Percentiles rank a stretch among this genome's conserved stretches.
Evolutionary conservation across 2,329 filamentous ascomycete genomes (phyloP).

Genomic region (Colletotrichum sublineola): DNA sequence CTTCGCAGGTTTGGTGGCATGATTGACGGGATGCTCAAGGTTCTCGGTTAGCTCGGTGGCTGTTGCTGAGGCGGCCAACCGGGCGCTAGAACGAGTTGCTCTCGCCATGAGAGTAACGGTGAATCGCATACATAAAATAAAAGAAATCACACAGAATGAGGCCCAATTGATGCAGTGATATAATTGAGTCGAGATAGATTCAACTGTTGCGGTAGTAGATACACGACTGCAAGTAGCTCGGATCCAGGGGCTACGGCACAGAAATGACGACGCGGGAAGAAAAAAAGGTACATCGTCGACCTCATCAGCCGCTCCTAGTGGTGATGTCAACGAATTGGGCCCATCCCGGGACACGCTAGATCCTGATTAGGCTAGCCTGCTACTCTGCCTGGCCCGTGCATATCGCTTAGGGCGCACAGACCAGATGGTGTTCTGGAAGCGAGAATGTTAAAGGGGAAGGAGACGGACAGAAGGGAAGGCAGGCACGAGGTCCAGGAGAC

Average conservation of each 20-base stretch:
- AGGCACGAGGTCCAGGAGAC: neutral
- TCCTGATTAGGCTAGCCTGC: neutral
- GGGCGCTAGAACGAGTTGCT: slow-evolving; percentile 41
- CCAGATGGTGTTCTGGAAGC: neutral
- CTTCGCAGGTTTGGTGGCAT: neutral
- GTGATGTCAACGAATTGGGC: slow-evolving; percentile 40
- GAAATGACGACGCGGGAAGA: slow-evolving; percentile 5
- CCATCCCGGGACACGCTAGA: neutral
- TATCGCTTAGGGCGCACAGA: neutral
- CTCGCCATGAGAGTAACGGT: slow-evolving; percentile 27
- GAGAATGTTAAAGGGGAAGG: neutral
- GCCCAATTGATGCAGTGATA: neutral
- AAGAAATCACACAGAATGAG: neutral
- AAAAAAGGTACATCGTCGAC: slow-evolving; percentile 22
- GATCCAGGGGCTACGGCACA: slow-evolving; percentile 10
- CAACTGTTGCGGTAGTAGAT: neutral
- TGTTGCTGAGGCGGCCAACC: slow-evolving; percentile 22
- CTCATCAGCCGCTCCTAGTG: slow-evolving; percentile 30
- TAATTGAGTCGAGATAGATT: neutral
- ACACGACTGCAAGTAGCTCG: neutral
- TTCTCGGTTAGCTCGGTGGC: neutral
- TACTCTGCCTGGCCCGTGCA: slow-evolving; percentile 13
- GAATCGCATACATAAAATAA: neutral
- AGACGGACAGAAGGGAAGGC: neutral
- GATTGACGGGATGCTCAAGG: neutral